Evolutionary conservation across 1,284 basidiomycete species (phyloP), one percentile per base, ranked within the genome.

Genomic region (Ceratobasidium sp.): DNA sequence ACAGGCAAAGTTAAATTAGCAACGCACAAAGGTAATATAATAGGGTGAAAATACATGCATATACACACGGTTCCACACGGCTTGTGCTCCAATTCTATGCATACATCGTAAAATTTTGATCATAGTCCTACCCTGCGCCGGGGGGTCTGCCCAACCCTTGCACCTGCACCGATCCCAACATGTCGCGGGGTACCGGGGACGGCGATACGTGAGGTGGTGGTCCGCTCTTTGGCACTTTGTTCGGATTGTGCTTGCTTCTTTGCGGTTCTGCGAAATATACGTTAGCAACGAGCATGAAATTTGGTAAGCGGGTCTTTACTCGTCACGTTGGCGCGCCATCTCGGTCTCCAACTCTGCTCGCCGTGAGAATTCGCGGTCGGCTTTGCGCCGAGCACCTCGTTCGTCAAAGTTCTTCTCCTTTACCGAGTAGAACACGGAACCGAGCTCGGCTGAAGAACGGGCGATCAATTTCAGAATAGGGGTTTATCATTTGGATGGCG

Each of bases 381-480:
- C 88, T 76, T 87, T 86, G 14, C 88, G 86, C 61, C 90, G 83
- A 73, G 86, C 87, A 7, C 91, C 88, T 40, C 90, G 83, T 75
- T 94, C 91, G 78, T 95, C 94, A 79, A 97, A 96, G 83, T 94
- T 94, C 84, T 96, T 94, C 83, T 97, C 94, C 78, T 94, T 90
- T 72, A 96, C 94, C 36, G 93, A 95, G 83, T 93, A 98, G 84
- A 96, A 97, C 18, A 96, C 93, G 62, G 94, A 92, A 74, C 95
- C 94, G 63, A 96, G 86, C 75, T 96, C 93, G 77, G 94, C 94
- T 75, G 66, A 69, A 46, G 73, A 71, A 54, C 59, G 48, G 59
- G 69, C 18, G 0, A 11, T 63, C 42, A 30, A 36, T 40, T 40
- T 46, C 14, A 42, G 60, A 76, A 42, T 25, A 16, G 36, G 14